These are phyloP conservation scores for Phytophthora rubi DNA, from an alignment of 352 stramenopile genomes.

Conservation along the genomic window DNA sequence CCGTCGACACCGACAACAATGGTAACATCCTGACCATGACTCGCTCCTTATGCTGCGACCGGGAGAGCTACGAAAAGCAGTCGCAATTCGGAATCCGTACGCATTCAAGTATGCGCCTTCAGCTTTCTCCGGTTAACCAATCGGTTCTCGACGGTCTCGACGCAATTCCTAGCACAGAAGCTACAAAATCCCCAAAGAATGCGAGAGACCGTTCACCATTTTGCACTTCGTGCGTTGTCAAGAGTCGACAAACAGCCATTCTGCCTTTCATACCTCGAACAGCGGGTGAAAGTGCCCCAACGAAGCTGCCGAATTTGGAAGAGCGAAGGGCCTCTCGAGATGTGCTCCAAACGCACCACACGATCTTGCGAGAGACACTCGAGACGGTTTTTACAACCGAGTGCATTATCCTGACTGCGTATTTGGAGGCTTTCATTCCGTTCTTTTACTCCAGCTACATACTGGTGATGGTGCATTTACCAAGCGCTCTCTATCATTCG, in stretches of 20 bases:
- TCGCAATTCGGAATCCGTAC: neutral
- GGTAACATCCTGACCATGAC: neutral
- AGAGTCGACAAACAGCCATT: neutral
- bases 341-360: neutral
- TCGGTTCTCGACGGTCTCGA: neutral
- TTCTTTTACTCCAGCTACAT: constrained; percentile 33
- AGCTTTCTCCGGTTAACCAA: neutral
- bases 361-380: neutral
- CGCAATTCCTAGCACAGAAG: neutral
- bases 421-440: constrained; percentile 38
- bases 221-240: neutral
- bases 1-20: neutral
- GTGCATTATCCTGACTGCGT: constrained; percentile 37
- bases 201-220: neutral
- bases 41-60: neutral
- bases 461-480: constrained; percentile 21
- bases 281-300: neutral
- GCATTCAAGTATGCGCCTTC: neutral
- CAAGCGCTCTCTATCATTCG: constrained; percentile 21
- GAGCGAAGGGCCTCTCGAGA: neutral
- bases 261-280: neutral
- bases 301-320: neutral
- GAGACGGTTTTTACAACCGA: constrained; percentile 30
- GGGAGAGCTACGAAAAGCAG: neutral
- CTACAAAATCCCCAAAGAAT: neutral